These are phyloP conservation scores for Plasmodium vinckei DNA, from an alignment of 169 alveolate genomes.

Conservation along the genomic window DNA sequence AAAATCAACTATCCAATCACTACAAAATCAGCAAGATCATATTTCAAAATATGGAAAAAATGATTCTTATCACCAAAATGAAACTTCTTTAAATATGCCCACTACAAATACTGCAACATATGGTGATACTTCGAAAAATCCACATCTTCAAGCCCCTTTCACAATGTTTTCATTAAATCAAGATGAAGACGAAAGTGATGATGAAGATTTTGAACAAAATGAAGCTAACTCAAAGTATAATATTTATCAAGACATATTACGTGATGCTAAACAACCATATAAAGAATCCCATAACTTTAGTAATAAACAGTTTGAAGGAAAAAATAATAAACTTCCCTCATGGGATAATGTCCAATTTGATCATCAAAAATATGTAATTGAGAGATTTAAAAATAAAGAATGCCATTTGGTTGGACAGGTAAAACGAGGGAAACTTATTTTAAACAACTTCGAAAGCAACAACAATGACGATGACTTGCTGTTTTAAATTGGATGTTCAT, in stretches of 20 bases:
- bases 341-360: conserved; percentile 68
- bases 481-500: conserved; percentile 3
- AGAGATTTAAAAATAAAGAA: conserved; percentile 46
- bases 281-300: background rate
- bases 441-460: conserved; percentile 52
- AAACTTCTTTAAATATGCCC: background rate
- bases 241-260: too few species aligned
- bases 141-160: conserved; percentile 52
- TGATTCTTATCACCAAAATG: background rate
- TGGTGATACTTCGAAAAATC: background rate
- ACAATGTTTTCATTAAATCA: conserved; percentile 45
- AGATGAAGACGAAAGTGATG: background rate
- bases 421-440: conserved; percentile 65
- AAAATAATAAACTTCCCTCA: conserved; percentile 13
- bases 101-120: background rate
- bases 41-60: conserved; percentile 4
- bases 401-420: conserved; percentile 59
- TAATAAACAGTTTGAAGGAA: background rate
- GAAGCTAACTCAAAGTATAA: too few species aligned
- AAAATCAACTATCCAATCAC: too few species aligned
- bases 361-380: conserved; percentile 54
- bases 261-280: too few species aligned
- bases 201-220: too few species aligned
- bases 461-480: conserved; percentile 44
- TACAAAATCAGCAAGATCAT: too few species aligned